Evolutionary conservation across 345 rosid genomes (phyloP).

Genomic region (Syzygium jambos): DNA sequence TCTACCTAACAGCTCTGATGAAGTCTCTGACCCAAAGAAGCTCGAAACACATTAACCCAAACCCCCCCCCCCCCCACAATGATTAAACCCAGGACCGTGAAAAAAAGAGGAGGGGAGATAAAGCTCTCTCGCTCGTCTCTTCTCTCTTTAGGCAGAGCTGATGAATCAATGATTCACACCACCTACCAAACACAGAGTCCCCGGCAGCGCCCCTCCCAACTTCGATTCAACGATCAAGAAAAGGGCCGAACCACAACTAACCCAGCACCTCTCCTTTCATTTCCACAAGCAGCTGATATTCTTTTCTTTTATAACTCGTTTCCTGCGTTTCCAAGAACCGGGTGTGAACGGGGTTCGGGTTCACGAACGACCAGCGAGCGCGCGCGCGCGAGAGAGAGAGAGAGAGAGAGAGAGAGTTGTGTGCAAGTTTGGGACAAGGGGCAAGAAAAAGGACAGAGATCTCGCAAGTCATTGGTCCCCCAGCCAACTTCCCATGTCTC

Average conservation of each 20-base stretch:
- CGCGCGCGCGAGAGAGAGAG: not conserved
- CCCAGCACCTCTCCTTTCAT: not conserved
- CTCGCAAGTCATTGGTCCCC: not conserved
- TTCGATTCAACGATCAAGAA: not conserved
- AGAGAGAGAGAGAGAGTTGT: not conserved
- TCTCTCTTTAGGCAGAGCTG: not conserved
- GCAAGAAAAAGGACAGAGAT: not conserved
- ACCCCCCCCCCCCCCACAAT: slow-evolving; percentile 20
- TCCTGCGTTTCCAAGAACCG: not conserved
- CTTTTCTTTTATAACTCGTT: not conserved
- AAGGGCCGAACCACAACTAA: not conserved
- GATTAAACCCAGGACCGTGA: slow-evolving; percentile 29
- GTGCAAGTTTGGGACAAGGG: not conserved
- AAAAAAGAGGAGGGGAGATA: not conserved
- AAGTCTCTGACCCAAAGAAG: slow-evolving; percentile 19
- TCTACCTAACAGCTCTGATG: slow-evolving; percentile 44
- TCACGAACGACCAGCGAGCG: not conserved
- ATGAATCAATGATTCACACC: slow-evolving; percentile 3
- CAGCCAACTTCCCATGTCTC: not conserved
- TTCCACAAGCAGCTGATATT: not conserved
- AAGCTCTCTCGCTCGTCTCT: not conserved
- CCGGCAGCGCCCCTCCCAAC: not conserved
- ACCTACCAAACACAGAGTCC: not conserved
- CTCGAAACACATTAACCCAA: slow-evolving; percentile 34
- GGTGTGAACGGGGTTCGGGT: not conserved